These are phyloP conservation scores for Leccinellum rugosiceps DNA, from an alignment of 768 basidiomycete genomes.

Conservation along the genomic window DNA sequence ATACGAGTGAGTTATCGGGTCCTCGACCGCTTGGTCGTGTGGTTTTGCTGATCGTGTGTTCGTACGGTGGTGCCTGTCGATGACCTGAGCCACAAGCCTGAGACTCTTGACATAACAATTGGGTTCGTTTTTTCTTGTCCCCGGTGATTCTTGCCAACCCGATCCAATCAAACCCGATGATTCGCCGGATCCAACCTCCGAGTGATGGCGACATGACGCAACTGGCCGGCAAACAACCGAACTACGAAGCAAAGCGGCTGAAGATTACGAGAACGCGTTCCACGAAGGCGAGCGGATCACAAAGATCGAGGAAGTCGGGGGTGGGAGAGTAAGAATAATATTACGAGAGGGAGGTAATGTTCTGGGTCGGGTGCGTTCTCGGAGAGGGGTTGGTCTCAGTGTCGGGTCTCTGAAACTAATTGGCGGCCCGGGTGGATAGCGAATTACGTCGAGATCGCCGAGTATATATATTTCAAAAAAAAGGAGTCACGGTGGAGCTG, in stretches of 20 bases:
- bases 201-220: no score
- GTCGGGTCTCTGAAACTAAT: background rate
- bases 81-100: no score
- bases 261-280: slow-evolving; percentile 90
- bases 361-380: slow-evolving; percentile 65
- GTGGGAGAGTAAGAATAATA: slow-evolving; percentile 76
- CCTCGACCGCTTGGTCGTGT: background rate
- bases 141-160: background rate
- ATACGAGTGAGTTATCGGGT: slow-evolving; percentile 58
- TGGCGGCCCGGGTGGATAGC: no score
- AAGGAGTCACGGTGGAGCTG: no score
- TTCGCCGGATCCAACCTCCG: background rate
- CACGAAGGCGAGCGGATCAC: slow-evolving; percentile 76
- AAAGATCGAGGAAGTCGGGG: slow-evolving; percentile 75
- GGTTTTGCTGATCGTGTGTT: background rate
- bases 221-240: slow-evolving; percentile 39
- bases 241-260: slow-evolving; percentile 86
- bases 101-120: no score
- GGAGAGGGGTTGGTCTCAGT: background rate
- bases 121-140: background rate
- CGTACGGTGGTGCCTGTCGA: no score
- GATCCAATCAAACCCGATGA: background rate
- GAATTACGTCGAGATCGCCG: no score
- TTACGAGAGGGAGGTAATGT: slow-evolving; percentile 61
- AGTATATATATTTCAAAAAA: no score